Percentiles rank a stretch among this genome's conserved stretches.
Evolutionary conservation across 148 eudicot species (phyloP).

Genomic region (Fagopyrum esculentum): DNA sequence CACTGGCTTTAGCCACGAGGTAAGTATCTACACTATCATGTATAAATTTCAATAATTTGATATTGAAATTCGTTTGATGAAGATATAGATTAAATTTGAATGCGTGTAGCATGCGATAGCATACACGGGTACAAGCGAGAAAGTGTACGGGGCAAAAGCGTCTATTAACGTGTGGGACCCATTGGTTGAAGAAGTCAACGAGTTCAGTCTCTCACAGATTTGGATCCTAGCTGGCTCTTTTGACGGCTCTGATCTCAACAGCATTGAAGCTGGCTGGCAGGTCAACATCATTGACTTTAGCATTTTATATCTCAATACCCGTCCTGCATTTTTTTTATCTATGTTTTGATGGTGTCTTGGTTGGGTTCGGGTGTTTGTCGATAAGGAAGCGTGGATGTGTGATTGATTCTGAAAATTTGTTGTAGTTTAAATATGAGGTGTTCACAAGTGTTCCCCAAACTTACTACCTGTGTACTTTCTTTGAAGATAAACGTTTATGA

Average conservation of each 20-base stretch:
- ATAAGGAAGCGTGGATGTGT: too few relatives aligned
- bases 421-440: too few relatives aligned
- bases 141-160: conserved; percentile 86
- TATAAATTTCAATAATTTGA: not conserved
- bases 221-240: conserved; percentile 96
- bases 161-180: conserved; percentile 98
- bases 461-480: too few relatives aligned
- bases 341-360: too few relatives aligned
- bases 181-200: conserved; percentile 55
- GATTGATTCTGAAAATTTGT: too few relatives aligned
- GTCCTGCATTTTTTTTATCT: too few relatives aligned
- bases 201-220: conserved; percentile 90
- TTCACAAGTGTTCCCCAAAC: too few relatives aligned
- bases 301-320: too few relatives aligned
- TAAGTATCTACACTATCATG: conserved; percentile 13
- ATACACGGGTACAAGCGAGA: conserved; percentile 54
- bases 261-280: conserved; percentile 99
- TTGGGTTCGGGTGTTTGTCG: too few relatives aligned
- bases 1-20: conserved; percentile 89
- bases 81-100: too few relatives aligned
- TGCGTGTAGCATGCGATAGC: conserved; percentile 82
- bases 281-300: conserved; percentile 24
- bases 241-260: conserved; percentile 92
- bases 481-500: too few relatives aligned
- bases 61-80: not conserved